phyloP scores from a whole-genome alignment of 2,329 filamentous ascomycete genomes.

The Penicillium sp. region DNA sequence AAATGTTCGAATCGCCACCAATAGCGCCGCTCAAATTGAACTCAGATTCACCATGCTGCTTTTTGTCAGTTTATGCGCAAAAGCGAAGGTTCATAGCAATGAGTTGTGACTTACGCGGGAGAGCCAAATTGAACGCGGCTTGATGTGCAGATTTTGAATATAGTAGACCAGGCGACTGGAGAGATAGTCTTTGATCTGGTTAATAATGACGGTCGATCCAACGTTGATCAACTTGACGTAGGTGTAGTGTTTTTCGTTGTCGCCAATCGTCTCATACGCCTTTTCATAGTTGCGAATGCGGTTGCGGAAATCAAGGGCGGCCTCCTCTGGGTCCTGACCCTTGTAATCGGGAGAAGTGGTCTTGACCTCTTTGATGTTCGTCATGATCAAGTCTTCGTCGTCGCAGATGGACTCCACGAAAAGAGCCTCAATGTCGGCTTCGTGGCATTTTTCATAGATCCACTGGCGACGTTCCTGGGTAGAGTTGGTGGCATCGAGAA shows the following conservation, averaged over 20 bases:
- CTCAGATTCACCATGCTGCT: conserved; percentile 86
- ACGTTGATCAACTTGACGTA: conserved; percentile 98
- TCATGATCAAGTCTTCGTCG: conserved; percentile 94
- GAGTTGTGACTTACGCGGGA: conserved; percentile 68
- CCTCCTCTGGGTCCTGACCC: conserved; percentile 89
- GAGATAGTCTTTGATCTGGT: conserved; percentile 93
- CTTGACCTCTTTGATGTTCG: conserved; percentile 97
- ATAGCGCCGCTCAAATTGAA: conserved; percentile 91
- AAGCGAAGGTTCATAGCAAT: no score
- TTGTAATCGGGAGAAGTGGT: conserved; percentile 93
- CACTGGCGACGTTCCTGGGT: conserved; percentile 87
- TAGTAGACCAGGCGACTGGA: conserved; percentile 97
- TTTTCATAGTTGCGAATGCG: conserved; percentile 97
- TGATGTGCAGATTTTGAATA: conserved; percentile 97
- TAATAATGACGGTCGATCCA: conserved; percentile 95
- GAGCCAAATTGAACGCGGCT: conserved; percentile 93
- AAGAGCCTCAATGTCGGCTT: conserved; percentile 80
- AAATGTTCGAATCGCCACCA: conserved; percentile 87
- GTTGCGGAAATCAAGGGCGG: conserved; percentile 87
- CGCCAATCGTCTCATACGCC: conserved; percentile 90
- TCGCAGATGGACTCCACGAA: conserved; percentile 98
- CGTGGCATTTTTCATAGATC: conserved; percentile 79
- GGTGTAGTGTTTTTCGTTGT: conserved; percentile 82
- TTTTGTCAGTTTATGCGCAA: conserved; percentile 17
- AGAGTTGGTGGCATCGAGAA: conserved; percentile 95